Evolutionary conservation across 73 alveolate genomes (phyloP).

Genomic region (Tetrahymena thermophila): DNA sequence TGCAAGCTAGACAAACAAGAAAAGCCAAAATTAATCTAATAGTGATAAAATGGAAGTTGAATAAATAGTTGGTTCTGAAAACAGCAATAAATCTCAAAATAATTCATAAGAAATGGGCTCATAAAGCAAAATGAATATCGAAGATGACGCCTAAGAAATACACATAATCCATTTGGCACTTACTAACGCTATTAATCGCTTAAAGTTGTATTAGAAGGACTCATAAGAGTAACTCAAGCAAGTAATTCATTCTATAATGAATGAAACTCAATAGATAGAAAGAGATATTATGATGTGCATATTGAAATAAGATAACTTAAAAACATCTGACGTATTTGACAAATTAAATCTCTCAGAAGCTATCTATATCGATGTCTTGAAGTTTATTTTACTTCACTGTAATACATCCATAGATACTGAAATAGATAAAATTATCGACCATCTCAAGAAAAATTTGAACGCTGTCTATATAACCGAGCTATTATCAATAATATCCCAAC

Average conservation of each 20-base stretch:
- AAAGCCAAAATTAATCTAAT: neutral
- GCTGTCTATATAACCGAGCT: neutral
- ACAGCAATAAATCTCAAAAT: neutral
- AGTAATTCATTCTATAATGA: neutral
- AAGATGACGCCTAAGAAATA: neutral
- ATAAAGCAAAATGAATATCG: neutral
- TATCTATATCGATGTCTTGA: neutral
- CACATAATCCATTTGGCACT: neutral
- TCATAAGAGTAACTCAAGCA: neutral
- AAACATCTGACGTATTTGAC: neutral
- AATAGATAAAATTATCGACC: neutral
- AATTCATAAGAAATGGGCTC: neutral
- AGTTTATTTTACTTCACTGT: neutral
- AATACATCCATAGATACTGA: neutral
- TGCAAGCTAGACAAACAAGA: neutral
- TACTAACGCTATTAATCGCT: neutral
- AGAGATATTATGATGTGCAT: neutral
- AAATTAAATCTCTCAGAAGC: neutral
- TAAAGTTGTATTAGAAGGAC: neutral
- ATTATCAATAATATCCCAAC: neutral
- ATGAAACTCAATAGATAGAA: neutral
- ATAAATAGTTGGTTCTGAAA: neutral
- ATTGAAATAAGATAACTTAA: neutral
- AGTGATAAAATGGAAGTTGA: neutral
- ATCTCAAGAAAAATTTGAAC: neutral